phyloP scores from a whole-genome alignment of 768 basidiomycete species.

The Chalciporus pseudorubinellus region DNA sequence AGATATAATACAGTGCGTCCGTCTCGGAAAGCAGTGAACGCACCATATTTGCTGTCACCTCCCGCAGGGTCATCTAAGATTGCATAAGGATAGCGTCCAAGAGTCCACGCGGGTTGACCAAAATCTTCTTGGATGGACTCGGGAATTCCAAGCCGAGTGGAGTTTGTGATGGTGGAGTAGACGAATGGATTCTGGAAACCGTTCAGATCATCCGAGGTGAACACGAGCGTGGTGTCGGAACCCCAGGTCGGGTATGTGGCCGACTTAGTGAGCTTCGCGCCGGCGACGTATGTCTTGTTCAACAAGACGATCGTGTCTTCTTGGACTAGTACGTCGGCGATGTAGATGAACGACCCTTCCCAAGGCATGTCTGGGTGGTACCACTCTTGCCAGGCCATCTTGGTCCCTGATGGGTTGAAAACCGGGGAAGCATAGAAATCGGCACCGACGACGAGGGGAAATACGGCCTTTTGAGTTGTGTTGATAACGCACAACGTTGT shows the following conservation, averaged over 20 bases:
- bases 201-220: conserved; percentile 53
- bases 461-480: conserved; percentile 37
- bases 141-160: conserved; percentile 24
- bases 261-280: conserved; percentile 39
- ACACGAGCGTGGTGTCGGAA: conserved; percentile 53
- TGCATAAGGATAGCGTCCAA: conserved; percentile 20
- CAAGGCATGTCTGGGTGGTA: conserved; percentile 66
- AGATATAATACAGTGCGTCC: conserved; percentile 35
- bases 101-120: conserved; percentile 13
- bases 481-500: conserved; percentile 59
- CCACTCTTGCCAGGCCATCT: conserved; percentile 64
- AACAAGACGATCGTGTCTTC: conserved; percentile 30
- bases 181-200: conserved; percentile 53
- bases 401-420: conserved; percentile 54
- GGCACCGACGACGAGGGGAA: conserved; percentile 45
- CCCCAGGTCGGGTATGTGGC: conserved; percentile 34
- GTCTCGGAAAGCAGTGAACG: conserved; percentile 31
- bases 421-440: conserved; percentile 65
- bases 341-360: conserved; percentile 53
- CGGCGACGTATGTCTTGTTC: conserved; percentile 42
- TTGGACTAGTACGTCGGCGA: conserved; percentile 39
- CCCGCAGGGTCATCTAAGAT: conserved; percentile 17
- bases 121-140: conserved; percentile 27
- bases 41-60: conserved; percentile 12
- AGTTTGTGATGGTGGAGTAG: conserved; percentile 25